Evolutionary conservation across 129 eudicot species (phyloP).

Genomic region (Oenanthe sinensis): DNA sequence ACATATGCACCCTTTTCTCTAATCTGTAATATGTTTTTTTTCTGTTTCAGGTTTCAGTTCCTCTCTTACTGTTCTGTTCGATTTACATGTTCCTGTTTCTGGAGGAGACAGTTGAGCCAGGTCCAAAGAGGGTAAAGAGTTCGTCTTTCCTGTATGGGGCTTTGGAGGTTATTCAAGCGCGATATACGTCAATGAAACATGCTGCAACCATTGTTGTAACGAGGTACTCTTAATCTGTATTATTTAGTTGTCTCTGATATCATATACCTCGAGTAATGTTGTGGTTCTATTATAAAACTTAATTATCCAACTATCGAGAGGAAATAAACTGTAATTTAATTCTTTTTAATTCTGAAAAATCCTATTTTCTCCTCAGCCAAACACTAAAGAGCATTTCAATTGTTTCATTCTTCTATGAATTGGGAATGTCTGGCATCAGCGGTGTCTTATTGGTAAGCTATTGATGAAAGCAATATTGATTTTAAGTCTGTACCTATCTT

Average conservation of each 20-base stretch:
- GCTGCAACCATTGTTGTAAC: conserved; percentile 48
- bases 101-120: conserved; percentile 52
- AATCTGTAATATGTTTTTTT: neutral
- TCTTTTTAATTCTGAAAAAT: conserved; percentile 11
- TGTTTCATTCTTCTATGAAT: conserved; percentile 79
- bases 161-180: conserved; percentile 37
- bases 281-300: neutral
- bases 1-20: neutral
- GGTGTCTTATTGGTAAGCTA: conserved; percentile 60
- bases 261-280: neutral
- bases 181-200: conserved; percentile 66
- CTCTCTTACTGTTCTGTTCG: conserved; percentile 59
- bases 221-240: conserved; percentile 42
- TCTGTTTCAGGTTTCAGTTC: conserved; percentile 68
- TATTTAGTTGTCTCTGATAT: neutral
- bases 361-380: conserved; percentile 37
- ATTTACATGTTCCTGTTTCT: conserved; percentile 66
- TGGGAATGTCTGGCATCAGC: conserved; percentile 98
- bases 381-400: conserved; percentile 60
- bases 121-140: conserved; percentile 30
- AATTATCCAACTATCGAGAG: neutral
- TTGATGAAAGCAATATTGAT: too few species aligned
- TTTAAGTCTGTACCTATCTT: neutral
- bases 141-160: conserved; percentile 28
- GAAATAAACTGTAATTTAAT: neutral